phyloP scores from a whole-genome alignment of 169 alveolate species.

The Plasmodium fragile region DNA sequence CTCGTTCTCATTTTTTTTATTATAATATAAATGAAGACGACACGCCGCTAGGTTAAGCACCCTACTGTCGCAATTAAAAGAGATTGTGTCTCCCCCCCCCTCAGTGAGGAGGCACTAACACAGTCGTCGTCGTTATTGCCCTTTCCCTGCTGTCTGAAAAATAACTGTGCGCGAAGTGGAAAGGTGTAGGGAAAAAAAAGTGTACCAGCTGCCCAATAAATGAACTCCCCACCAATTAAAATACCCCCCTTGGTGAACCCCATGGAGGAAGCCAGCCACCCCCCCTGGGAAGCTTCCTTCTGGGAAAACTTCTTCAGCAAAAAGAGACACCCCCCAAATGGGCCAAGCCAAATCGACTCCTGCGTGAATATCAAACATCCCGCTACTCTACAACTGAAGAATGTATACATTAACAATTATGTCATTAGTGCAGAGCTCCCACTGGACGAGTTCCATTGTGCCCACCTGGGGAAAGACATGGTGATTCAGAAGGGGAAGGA shows the following conservation, averaged over 20 bases:
- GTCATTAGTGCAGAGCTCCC: background rate
- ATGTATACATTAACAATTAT: constrained; percentile 8
- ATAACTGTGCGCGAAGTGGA: no score
- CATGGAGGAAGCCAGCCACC: background rate
- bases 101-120: background rate
- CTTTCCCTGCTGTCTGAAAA: background rate
- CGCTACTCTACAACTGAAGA: constrained; percentile 6
- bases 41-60: background rate
- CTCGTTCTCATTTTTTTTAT: background rate
- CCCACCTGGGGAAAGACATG: constrained; percentile 4
- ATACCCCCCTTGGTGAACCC: no score
- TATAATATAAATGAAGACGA: background rate
- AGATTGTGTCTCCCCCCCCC: background rate
- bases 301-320: constrained; percentile 38
- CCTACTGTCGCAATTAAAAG: background rate
- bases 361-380: constrained; percentile 9
- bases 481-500: background rate
- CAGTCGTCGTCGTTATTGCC: background rate
- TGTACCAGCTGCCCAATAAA: background rate
- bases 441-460: constrained; percentile 14
- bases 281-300: constrained; percentile 6
- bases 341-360: background rate
- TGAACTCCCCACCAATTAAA: no score
- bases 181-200: background rate
- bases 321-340: background rate